phyloP scores from a whole-genome alignment of 345 rosid genomes.

The Eutrema yunnanense region DNA sequence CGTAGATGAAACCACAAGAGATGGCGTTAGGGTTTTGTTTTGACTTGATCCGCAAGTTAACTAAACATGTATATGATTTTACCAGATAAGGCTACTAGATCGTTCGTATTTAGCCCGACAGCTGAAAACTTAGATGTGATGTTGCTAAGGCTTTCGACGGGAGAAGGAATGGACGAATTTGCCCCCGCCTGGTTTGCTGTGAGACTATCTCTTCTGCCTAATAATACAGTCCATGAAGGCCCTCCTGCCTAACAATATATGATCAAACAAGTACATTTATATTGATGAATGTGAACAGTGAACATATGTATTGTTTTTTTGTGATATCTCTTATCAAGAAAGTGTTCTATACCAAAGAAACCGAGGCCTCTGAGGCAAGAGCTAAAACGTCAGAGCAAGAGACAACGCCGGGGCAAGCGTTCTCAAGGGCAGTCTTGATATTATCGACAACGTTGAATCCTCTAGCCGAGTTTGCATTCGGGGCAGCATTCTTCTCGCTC shows the following conservation, averaged over 20 bases:
- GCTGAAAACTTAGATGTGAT: constrained; percentile 26
- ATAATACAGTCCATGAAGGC: constrained; percentile 28
- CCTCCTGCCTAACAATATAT: constrained; percentile 31
- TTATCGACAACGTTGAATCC: constrained; percentile 66
- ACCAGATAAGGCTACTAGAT: constrained; percentile 29
- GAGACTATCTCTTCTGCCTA: constrained; percentile 34
- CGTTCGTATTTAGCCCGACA: constrained; percentile 28
- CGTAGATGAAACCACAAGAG: neutral
- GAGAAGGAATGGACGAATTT: constrained; percentile 21
- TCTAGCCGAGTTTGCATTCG: constrained; percentile 47
- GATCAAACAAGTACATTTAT: neutral
- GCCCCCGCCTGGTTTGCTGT: constrained; percentile 26
- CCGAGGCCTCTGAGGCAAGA: constrained; percentile 57
- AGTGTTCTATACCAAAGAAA: constrained; percentile 44
- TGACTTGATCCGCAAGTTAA: neutral
- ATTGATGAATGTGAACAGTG: neutral
- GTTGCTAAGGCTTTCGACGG: constrained; percentile 18
- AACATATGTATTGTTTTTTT: neutral
- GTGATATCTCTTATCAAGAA: neutral
- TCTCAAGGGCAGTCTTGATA: constrained; percentile 61
- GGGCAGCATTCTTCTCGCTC: constrained; percentile 57
- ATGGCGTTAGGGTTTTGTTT: neutral
- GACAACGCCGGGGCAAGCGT: constrained; percentile 59
- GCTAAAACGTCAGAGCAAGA: constrained; percentile 79
- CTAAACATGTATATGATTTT: neutral